phyloP scores from a whole-genome alignment of 2,329 filamentous ascomycete species.

The Trichophyton equinum region DNA sequence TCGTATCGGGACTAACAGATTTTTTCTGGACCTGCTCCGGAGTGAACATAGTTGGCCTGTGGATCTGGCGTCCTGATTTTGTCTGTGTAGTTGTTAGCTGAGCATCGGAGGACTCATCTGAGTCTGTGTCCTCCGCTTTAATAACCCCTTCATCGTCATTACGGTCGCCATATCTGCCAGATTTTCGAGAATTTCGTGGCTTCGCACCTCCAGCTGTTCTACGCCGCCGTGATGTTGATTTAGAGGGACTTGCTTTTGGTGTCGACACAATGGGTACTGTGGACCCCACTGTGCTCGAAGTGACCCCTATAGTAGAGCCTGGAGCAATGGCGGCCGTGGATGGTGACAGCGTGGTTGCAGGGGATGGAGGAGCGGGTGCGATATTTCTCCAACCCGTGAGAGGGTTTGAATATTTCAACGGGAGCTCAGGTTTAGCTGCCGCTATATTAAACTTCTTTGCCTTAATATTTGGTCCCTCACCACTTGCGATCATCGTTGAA shows the following conservation, averaged over 20 bases:
- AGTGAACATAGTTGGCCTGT: constrained; percentile 48
- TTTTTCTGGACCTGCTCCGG: constrained; percentile 11
- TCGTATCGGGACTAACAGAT: constrained; percentile 16
- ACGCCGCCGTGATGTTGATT: not conserved
- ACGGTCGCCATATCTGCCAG: constrained; percentile 11
- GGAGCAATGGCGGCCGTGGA: not conserved
- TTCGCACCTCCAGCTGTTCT: constrained; percentile 5
- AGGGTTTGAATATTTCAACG: not conserved
- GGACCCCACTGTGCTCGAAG: not conserved
- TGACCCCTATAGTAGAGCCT: not conserved
- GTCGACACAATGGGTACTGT: not conserved
- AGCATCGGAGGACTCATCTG: constrained; percentile 34
- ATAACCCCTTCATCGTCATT: constrained; percentile 25
- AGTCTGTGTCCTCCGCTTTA: constrained; percentile 26
- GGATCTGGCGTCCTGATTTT: constrained; percentile 62
- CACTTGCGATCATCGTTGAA: not conserved
- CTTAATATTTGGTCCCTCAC: not conserved
- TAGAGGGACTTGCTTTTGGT: not conserved
- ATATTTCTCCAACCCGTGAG: constrained; percentile 2
- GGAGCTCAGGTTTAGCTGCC: not conserved
- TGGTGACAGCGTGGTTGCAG: not conserved
- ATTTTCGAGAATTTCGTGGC: constrained; percentile 10
- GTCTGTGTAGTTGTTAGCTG: constrained; percentile 53
- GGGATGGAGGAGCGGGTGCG: constrained; percentile 1
- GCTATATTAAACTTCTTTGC: not conserved